These are phyloP conservation scores for Teratosphaeriaceae sp. DNA, from an alignment of 2,329 filamentous ascomycete genomes.

Conservation along the genomic window DNA sequence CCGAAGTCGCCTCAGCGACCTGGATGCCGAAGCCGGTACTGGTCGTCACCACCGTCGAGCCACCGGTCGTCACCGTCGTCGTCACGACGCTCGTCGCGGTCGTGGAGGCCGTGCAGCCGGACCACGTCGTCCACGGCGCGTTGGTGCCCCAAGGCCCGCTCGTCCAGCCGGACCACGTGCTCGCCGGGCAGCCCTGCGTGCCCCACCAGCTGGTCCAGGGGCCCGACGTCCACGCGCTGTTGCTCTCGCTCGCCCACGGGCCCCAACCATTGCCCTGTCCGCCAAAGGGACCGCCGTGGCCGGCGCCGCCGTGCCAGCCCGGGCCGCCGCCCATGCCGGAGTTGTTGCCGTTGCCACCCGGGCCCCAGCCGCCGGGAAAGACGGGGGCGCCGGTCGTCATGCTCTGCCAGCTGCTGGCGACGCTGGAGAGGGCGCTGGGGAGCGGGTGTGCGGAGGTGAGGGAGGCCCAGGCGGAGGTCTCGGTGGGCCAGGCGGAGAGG, in stretches of 20 bases:
- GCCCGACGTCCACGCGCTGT: conserved; percentile 25
- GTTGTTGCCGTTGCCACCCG: not conserved
- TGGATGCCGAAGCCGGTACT: conserved; percentile 26
- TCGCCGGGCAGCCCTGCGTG: conserved; percentile 25
- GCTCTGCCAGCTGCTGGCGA: conserved; percentile 11
- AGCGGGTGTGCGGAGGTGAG: conserved; percentile 26
- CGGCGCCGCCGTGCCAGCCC: conserved; percentile 6
- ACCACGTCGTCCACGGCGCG: conserved; percentile 32
- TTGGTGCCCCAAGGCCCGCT: conserved; percentile 23
- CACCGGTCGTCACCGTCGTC: conserved; percentile 24
- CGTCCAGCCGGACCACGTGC: conserved; percentile 31
- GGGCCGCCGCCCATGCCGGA: not conserved
- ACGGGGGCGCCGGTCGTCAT: conserved; percentile 6
- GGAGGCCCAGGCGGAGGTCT: conserved; percentile 21
- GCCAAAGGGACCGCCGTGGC: conserved; percentile 21
- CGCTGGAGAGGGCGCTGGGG: conserved; percentile 16
- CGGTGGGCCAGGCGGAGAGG: conserved; percentile 21
- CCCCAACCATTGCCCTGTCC: conserved; percentile 22
- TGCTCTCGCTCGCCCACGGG: conserved; percentile 21
- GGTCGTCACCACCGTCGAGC: conserved; percentile 16
- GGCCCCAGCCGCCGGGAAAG: conserved; percentile 1
- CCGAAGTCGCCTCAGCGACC: conserved; percentile 20
- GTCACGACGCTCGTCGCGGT: conserved; percentile 25
- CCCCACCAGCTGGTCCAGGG: conserved; percentile 33
- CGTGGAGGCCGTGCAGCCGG: conserved; percentile 26